Evolutionary conservation across 2,329 filamentous ascomycete genomes (phyloP), one percentile per base, ranked within the genome.

Genomic region (Epicoccum nigrum): DNA sequence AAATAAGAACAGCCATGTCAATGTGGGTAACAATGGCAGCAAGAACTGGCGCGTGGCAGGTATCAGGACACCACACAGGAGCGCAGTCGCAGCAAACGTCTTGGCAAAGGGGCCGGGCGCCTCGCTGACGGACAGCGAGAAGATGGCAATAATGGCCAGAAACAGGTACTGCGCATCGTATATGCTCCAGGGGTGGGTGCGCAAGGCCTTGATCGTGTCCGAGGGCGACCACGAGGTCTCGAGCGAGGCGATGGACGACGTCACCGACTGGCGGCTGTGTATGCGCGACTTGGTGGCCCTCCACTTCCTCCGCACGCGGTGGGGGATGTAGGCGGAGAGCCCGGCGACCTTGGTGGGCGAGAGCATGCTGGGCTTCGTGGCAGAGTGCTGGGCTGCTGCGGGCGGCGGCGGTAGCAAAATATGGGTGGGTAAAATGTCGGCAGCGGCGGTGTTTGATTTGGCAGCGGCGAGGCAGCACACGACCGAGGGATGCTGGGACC

Each of bases 21-120:
- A 87, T 58, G 96, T 90, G 6, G 90, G 88, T 53, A 94, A 80
- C 45, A 92, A 92, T 8, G 93, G 92, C 33, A 96, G 80, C 71
- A 96, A 91, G 74, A 97, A 96, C 73, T 97, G 93, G 58, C 90
- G 83, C 3, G 92, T 95, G 42, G 90, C 82, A 6, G 93, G 93
- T 73, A 96, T 83, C 35, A 93, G 79, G 31, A 96, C 79, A 25
- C 92, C 84, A 60, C 85, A 78, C 53, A 88, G 78, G 55, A 92
- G 81, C 45, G 84, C 79, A 1, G 86, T 81, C 12, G 90, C 82
- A 33, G 88, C 84, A 39, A 86, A 81, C 1, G 87, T 86, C 81
- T 96, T 97, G 58, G 88, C 76, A 47, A 93, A 73, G 0, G 91
- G 88, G 1, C 91, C 91, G 0, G 91, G 86, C 11, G 79, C 83